Evolutionary conservation across 495 filamentous ascomycete genomes (phyloP).

Genomic region (Aspergillus kassunensis): DNA sequence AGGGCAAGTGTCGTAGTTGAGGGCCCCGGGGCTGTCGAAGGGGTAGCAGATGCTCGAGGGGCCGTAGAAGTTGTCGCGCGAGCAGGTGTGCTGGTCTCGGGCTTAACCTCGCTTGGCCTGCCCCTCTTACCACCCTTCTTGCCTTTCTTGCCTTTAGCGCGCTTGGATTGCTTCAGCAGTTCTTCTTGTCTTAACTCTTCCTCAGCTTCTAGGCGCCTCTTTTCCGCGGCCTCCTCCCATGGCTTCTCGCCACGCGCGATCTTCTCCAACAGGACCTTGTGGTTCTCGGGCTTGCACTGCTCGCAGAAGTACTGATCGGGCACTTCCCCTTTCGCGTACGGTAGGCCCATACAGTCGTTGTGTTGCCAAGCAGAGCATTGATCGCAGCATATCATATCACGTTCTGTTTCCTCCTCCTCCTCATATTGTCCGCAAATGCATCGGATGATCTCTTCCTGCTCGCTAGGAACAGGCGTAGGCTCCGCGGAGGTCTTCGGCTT

Average conservation of each 20-base stretch:
- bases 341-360: conserved; percentile 88
- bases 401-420: conserved; percentile 75
- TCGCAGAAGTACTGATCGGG: conserved; percentile 87
- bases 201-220: conserved; percentile 47
- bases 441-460: conserved; percentile 74
- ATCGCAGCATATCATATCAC: conserved; percentile 89
- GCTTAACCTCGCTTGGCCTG: conserved; percentile 36
- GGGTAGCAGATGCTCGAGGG: conserved; percentile 26
- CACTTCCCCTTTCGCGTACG: conserved; percentile 67
- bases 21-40: conserved; percentile 2
- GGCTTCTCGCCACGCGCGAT: conserved; percentile 76
- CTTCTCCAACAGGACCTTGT: conserved; percentile 68
- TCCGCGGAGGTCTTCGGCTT: conserved; percentile 47
- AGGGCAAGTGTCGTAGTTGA: conserved; percentile 25
- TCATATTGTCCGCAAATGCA: conserved; percentile 89
- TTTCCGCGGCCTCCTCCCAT: conserved; percentile 67
- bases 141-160: conserved; percentile 45
- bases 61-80: conserved; percentile 30
- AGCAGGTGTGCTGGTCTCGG: conserved; percentile 31
- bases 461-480: conserved; percentile 51
- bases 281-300: conserved; percentile 76
- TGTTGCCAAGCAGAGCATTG: conserved; percentile 92
- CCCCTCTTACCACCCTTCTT: conserved; percentile 42
- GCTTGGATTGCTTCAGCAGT: conserved; percentile 41
- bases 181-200: too few species aligned